Evolutionary conservation across 495 filamentous ascomycete genomes (phyloP), one percentile per base, ranked within the genome.

Genomic region (Talaromyces liani): DNA sequence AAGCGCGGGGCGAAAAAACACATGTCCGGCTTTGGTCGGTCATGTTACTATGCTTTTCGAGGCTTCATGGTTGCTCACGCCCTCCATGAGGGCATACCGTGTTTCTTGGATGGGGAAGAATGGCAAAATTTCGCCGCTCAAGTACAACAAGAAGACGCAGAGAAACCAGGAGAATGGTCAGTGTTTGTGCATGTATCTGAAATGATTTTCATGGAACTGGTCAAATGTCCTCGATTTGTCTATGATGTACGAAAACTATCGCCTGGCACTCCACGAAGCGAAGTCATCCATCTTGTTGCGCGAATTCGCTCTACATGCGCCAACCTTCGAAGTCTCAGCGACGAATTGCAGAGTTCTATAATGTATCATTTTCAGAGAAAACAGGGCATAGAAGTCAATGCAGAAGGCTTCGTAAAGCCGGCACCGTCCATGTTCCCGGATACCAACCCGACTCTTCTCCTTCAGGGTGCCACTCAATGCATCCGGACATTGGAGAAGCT

Each of bases 41-140:
- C 67, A 25, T 62, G 76, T 36, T 76, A 77, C 31, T 65, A 72
- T 25, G 69, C 71, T 14, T 76, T 67, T 60, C 73, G 75, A 12
- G 71, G 70, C 39, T 71, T 70, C 7, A 49, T 78, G 1, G 65
- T 78, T 60, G 67, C 70, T 6, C 65, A 70, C 22, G 69, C 73
- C 2, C 61, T 73, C 10, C 62, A 71, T 2, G 63, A 66, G 7
- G 67, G 71, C 1, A 70, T 68, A 22, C 49, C 70, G 5, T 78
- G 75, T 54, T 75, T 77, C 57, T 53, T 77, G 12, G 68, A 71
- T 36, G 55, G 67, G 7, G 72, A 74, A 18, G 71, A 75, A 58
- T 77, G 75, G 76, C 71, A 70, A 25, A 63, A 60, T 14, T 65
- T 77, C 27, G 73, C 70, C 55, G 58, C 70, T 34, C 41, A 72